Base-by-base conservation (phyloP, 257 asterid genomes). In the Mitragyna speciosa region DNA sequence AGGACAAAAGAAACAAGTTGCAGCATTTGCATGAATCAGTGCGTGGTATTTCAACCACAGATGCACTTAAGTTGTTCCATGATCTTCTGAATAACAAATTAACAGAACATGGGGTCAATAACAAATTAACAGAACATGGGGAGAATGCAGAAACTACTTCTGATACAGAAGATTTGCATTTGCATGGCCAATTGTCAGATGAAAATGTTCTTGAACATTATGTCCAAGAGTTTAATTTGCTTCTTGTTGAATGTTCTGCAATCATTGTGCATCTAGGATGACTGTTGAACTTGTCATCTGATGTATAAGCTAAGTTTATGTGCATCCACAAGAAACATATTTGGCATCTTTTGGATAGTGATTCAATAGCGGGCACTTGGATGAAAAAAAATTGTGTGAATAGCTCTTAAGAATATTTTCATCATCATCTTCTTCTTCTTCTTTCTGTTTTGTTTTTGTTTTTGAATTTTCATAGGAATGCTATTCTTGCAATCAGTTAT, bases 1-100 rank as follows among this genome's bases (percentile, higher is more conserved):
- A 90, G 86, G 97, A 88, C 83, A 84, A 85, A 52, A 88, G 94
- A 86, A 82, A 76, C 45, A 83, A 87, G 79, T 82, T 89, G 56
- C 85, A 78, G 72, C 61, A n/a, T 31, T 79, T 95, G 85, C 89
- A 89, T 14, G 89, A 87, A 83, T 83, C 91, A 0, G 89, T 88
- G 81, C 88, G 79, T 64, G 77, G 88, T 67, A 71, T 86, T 78
- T 90, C 97, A 19, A 84, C 96, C 4, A 79, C 77, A 49, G 92
- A 92, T 67, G 90, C 93, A 66, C 86, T 90, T 26, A 87, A 82
- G 75, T 80, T 87, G 73, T 93, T 92, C 81, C 79, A 86, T 75
- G 93, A 82, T 76, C 82, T 78, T 79, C 86, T 81, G 14, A 45
- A 82, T 69, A 82, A 76, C 74, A 89, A 88, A 80, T 71, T 79